Base-by-base conservation (phyloP, 2,329 filamentous ascomycete genomes). In the Stagonosporopsis cucurbitacearum region DNA sequence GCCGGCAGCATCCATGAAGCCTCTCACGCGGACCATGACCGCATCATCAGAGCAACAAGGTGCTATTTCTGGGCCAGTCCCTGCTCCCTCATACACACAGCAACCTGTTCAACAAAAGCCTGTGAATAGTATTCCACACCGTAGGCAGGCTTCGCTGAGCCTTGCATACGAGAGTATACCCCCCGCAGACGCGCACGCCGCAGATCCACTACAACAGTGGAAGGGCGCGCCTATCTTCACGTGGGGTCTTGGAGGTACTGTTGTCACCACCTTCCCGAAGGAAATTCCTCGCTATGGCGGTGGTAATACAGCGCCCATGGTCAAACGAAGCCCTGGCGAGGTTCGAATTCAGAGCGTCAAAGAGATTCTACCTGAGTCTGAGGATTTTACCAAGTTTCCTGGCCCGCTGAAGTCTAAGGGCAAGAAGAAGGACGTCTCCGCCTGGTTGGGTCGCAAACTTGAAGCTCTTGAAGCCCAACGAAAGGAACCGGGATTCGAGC, bases 351-450 rank as follows among this genome's bases (percentile, higher is more conserved):
- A 86, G 59, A 89, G 85, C 64, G 83, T 91, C 59, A 95, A 89
- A 71, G 87, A 92, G 39, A 80, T 91, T 26, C 79, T 91, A 40
- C 87, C 90, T 4, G 79, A 92, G 8, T 80, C 86, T 22, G 91
- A 95, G 30, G 84, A 87, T 2, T 79, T 95, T 44, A 83, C 86
- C 17, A 92, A 88, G 64, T 98, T 98, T 68, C 95, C 95, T 0
- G 95, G 95, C 0, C 95, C 96, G 3, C 79, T 99, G 25, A 92
- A 89, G 74, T 84, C 87, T 36, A 98, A 97, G 72, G 87, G 88
- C 1, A 98, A 96, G 81, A 99, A 99, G 82, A 99, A 98, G 79
- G 94, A 99, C 50, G 85, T 92, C 0, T 66, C 93, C 39, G 77
- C 86, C 2, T 99, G 96, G 95, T 81, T 99, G 40, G 84, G 82